phyloP scores from a whole-genome alignment of 2,329 filamentous ascomycete genomes.

The Epichloe bromicola region DNA sequence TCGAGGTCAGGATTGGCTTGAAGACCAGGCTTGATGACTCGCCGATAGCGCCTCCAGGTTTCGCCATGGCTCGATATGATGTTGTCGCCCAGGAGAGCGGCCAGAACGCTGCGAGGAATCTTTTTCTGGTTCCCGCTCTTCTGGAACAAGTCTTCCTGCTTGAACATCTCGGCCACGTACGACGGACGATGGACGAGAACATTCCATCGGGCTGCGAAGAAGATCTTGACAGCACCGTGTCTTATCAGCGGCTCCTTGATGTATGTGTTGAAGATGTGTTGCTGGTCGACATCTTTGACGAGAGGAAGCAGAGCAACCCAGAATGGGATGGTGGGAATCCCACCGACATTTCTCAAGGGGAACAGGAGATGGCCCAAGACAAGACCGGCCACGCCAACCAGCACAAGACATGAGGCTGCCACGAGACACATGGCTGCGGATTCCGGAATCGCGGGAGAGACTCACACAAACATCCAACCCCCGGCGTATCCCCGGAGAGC shows the following conservation, averaged over 20 bases:
- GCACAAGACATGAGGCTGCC: background rate
- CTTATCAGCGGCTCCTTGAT: conserved; percentile 23
- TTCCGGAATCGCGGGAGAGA: background rate
- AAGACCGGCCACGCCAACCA: background rate
- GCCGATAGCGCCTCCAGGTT: conserved; percentile 21
- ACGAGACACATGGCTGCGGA: background rate
- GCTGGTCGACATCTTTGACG: conserved; percentile 29
- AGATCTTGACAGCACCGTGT: conserved; percentile 34
- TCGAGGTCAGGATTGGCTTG: conserved; percentile 15
- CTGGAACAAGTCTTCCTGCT: conserved; percentile 17
- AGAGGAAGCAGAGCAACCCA: conserved; percentile 29
- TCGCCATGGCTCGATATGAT: conserved; percentile 25
- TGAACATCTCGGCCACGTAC: conserved; percentile 27
- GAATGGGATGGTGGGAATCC: conserved; percentile 30
- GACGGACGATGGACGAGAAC: conserved; percentile 30
- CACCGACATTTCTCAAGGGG: conserved; percentile 17
- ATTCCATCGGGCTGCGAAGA: conserved; percentile 36
- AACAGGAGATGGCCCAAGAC: conserved; percentile 7
- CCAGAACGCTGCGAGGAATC: conserved; percentile 25
- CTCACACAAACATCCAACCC: background rate
- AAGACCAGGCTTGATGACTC: conserved; percentile 23
- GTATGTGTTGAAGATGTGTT: conserved; percentile 25
- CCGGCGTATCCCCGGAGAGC: background rate
- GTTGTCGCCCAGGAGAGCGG: conserved; percentile 25
- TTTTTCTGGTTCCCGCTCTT: conserved; percentile 30